Evolutionary conservation across 2,329 filamentous ascomycete species (phyloP).

Genomic region (Fusarium bactridioides): DNA sequence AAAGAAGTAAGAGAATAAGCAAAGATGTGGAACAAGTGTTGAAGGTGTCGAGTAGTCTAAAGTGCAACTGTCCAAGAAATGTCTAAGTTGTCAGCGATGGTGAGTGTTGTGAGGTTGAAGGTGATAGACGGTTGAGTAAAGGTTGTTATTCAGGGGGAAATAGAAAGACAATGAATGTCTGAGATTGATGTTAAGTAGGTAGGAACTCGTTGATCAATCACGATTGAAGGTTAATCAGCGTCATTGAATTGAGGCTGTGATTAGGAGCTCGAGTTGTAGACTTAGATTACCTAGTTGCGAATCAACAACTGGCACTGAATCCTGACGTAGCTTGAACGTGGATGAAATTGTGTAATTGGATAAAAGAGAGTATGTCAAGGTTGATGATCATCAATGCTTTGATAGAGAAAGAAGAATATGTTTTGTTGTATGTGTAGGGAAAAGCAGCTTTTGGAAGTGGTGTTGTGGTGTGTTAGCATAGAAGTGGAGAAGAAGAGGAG

Average conservation of each 20-base stretch:
- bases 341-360: not conserved
- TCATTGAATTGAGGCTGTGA: not conserved
- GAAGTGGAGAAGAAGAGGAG: not conserved
- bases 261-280: not conserved
- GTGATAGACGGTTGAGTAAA: not conserved
- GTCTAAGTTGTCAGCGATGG: not conserved
- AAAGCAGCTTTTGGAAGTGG: not conserved
- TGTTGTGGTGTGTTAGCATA: not conserved
- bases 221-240: constrained; percentile 10
- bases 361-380: not conserved
- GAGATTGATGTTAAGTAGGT: not conserved
- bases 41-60: not conserved
- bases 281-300: not conserved
- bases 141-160: not conserved
- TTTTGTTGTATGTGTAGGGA: not conserved
- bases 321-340: not conserved
- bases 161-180: not conserved
- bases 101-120: not conserved
- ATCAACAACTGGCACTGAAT: not conserved
- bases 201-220: not conserved
- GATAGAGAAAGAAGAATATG: not conserved
- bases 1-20: not conserved
- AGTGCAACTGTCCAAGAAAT: constrained; percentile 19
- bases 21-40: not conserved
- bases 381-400: not conserved